Evolutionary conservation across 495 filamentous ascomycete genomes (phyloP), one percentile per base, ranked within the genome.

Genomic region (Penicilliopsis zonata): DNA sequence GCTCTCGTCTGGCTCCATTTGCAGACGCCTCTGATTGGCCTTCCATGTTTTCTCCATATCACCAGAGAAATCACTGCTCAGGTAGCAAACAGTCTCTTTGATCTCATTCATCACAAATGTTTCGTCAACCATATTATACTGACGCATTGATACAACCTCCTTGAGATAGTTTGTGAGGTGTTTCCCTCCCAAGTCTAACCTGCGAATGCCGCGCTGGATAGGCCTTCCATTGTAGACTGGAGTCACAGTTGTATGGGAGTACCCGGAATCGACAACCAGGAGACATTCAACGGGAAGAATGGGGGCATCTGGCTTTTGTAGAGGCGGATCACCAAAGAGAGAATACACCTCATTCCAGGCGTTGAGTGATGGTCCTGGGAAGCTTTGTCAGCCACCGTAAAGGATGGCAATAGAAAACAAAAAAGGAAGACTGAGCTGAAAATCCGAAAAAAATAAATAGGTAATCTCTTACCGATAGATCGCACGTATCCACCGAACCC

Each of bases 41-140:
- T 88, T 92, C 85, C 83, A 88, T 0, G 74, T 74, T 31, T 65
- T 64, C 37, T 95, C 87, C 33, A 96, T 72, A 42, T 99, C 86
- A 2, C 51, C 52, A 13, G 61, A 61, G 55, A 95, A 95, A 46
- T 90, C 70, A 4, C 74, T 66, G 16, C 77, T 85, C 19, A 94
- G 74, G 42, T 80, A 96, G 47, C 85, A 94, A 18, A 78, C 76
- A 0, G 78, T 67, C 57, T 99, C 92, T 46, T 96, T 99, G 53
- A 95, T 83, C 50, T 94, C 81, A 43, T 92, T 94, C 51, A 94
- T 87, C 13, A 96, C 72, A 47, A 90, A 76, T 10, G 78, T 76
- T 43, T 99, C 90, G 46, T 93, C 84, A 39, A 86, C 73, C 79
- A 96, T 86, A 52, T 94, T 87, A 52, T 86, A 93, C 41, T 94